Evolutionary conservation across 2,329 filamentous ascomycete species (phyloP).

Genomic region (Davidsoniella neocaledoniae): DNA sequence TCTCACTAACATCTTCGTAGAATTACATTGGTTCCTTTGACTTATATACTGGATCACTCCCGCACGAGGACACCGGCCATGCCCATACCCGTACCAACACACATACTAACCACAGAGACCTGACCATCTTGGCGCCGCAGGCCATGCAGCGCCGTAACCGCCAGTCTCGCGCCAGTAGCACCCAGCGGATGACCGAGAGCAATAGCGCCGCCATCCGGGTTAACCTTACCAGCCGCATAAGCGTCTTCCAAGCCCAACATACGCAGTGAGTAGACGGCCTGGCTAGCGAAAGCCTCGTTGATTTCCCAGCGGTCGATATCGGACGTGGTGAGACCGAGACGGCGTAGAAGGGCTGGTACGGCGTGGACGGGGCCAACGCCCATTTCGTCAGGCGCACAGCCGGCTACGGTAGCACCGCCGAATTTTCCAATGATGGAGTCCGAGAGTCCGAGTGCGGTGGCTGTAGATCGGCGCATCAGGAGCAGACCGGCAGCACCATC

Average conservation of each 20-base stretch:
- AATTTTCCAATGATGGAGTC: conserved; percentile 65
- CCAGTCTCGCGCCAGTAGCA: conserved; percentile 69
- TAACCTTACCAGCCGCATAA: conserved; percentile 38
- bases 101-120: conserved; percentile 83
- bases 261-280: conserved; percentile 53
- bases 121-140: conserved; percentile 53
- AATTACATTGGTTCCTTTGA: too few species aligned
- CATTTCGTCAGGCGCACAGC: conserved; percentile 85
- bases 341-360: conserved; percentile 63
- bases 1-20: too few species aligned
- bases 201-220: conserved; percentile 85
- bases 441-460: conserved; percentile 48
- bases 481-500: conserved; percentile 76
- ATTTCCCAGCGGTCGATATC: conserved; percentile 85
- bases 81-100: conserved; percentile 67
- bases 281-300: conserved; percentile 65
- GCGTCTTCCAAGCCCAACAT: conserved; percentile 47
- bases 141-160: conserved; percentile 52
- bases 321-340: conserved; percentile 44
- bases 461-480: conserved; percentile 65
- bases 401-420: conserved; percentile 57
- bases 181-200: conserved; percentile 86
- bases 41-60: conserved; percentile 25
- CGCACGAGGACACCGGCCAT: conserved; percentile 52
- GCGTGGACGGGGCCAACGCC: conserved; percentile 75